Evolutionary conservation across 2,329 filamentous ascomycete species (phyloP), one percentile per base, ranked within the genome.

Genomic region (Arachnomyces sp.): DNA sequence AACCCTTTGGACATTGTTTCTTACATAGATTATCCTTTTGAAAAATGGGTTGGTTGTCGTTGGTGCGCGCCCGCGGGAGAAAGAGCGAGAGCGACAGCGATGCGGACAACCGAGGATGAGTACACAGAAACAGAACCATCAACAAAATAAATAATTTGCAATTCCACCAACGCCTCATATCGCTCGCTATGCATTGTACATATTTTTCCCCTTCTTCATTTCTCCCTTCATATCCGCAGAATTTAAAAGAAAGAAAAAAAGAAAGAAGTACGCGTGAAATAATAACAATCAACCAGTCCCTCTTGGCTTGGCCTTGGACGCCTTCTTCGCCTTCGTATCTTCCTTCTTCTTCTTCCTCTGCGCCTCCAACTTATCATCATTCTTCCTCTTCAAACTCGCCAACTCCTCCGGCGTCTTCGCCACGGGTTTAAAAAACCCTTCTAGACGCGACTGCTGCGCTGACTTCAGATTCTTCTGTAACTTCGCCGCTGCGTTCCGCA

Each of bases 281-380:
- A 40, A 31, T 21, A 28, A 17, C 39, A 15, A 38, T 43, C 52
- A 77, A 13, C 62, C 67, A 17, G 76, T 71, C 15, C 80, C 83
- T 47, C 86, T 79, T 11, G 90, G 89, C 69, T 90, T 95, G 4
- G 83, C 74, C 69, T 95, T 98, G 15, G 80, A 77, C 49, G 86
- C 86, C 50, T 89, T 89, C 77, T 96, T 98, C 50, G 89, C 86
- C 72, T 95, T 95, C 56, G 90, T 89, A 43, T 93, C 87, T 47
- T 86, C 80, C 75, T 95, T 98, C 52, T 84, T 74, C 69, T 89
- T 93, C 76, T 96, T 96, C 72, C 90, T 95, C 66, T 87, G 88
- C 52, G 88, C 84, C 54, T 89, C 88, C 25, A 86, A 73, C 71
- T 93, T 93, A 67, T 89, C 86, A 38, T 96, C 90, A 29, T 92